Conservation (phyloP, 176 grass and related monocot species). For the Ampelocalamus luodianensis region DNA sequence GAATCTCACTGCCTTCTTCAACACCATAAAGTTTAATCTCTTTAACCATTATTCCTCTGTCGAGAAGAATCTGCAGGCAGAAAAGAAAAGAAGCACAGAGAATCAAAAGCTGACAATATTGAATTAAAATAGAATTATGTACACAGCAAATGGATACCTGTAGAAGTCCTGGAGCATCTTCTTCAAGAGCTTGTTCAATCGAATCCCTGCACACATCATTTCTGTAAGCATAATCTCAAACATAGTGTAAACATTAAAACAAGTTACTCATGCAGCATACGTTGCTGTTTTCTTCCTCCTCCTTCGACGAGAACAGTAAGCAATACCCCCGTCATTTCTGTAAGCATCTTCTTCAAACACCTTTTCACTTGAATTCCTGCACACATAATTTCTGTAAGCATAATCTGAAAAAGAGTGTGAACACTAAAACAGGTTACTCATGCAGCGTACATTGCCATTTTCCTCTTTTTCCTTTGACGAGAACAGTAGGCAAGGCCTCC, state of each 20-base stretch:
- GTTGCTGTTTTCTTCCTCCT: conserved; percentile 80
- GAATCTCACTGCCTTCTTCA: conserved; percentile 61
- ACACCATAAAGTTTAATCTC: conserved; percentile 91
- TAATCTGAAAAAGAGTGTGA: conserved; percentile 11
- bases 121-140: conserved; percentile 34
- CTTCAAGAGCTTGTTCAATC: conserved; percentile 78
- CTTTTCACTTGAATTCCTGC: conserved; percentile 72
- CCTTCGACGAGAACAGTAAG: conserved; percentile 52
- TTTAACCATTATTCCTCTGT: conserved; percentile 73
- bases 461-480: conserved; percentile 57
- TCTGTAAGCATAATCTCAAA: conserved; percentile 31
- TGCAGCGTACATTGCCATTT: conserved; percentile 60
- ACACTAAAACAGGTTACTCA: conserved; percentile 35
- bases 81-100: conserved; percentile 23
- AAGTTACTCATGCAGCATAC: conserved; percentile 51
- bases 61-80: conserved; percentile 66
- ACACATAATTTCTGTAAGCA: conserved; percentile 25
- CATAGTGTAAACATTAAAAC: conserved; percentile 25
- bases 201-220: conserved; percentile 73
- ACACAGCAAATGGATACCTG: conserved; percentile 54
- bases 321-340: conserved; percentile 25
- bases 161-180: conserved; percentile 97
- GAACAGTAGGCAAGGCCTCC: conserved; percentile 32
- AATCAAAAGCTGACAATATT: conserved; percentile 31
- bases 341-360: conserved; percentile 62